Conservation (phyloP, 805 yeast genomes). For the Metschnikowia colocasiae region DNA sequence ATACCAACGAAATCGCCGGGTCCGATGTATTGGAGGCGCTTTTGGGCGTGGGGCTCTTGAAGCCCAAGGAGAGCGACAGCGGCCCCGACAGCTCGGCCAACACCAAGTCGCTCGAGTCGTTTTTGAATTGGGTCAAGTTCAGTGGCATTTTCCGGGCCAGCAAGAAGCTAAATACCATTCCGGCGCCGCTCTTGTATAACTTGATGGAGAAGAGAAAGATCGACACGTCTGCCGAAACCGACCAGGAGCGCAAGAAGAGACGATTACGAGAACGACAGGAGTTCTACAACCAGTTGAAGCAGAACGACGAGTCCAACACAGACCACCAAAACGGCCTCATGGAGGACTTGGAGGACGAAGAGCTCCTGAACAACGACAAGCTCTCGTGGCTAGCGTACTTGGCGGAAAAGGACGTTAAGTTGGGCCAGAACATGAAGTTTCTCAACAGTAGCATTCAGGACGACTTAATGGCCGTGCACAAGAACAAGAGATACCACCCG, state of each 20-base stretch:
- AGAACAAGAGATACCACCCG: slow-evolving; percentile 31
- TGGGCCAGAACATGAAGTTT: slow-evolving; percentile 38
- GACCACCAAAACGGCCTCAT: slow-evolving; percentile 13
- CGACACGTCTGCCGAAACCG: slow-evolving; percentile 33
- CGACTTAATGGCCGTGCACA: slow-evolving; percentile 26
- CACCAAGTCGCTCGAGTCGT: slow-evolving; percentile 36
- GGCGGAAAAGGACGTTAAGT: slow-evolving; percentile 32
- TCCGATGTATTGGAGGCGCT: slow-evolving; percentile 75
- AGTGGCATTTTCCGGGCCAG: slow-evolving; percentile 26
- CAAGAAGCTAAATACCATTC: slow-evolving; percentile 28
- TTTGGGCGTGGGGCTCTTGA: slow-evolving; percentile 56
- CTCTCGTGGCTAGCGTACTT: slow-evolving; percentile 38
- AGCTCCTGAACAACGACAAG: slow-evolving; percentile 23
- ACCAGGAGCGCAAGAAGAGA: slow-evolving; percentile 32
- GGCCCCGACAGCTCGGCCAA: slow-evolving; percentile 42
- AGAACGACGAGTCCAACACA: slow-evolving; percentile 19
- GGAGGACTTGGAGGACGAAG: slow-evolving; percentile 26
- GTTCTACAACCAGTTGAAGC: slow-evolving; percentile 35
- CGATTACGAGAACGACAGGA: slow-evolving; percentile 38
- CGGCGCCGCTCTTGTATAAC: slow-evolving; percentile 27
- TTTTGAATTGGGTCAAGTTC: slow-evolving; percentile 33
- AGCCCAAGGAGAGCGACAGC: slow-evolving; percentile 44
- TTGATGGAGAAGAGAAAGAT: slow-evolving; percentile 38
- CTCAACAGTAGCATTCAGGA: slow-evolving; percentile 27
- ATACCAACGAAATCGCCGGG: slow-evolving; percentile 42